Percentiles rank a stretch among this genome's conserved stretches.
These are phyloP conservation scores for Diaporthe citriasiana DNA, from an alignment of 2,329 filamentous ascomycete genomes.

Conservation along the genomic window DNA sequence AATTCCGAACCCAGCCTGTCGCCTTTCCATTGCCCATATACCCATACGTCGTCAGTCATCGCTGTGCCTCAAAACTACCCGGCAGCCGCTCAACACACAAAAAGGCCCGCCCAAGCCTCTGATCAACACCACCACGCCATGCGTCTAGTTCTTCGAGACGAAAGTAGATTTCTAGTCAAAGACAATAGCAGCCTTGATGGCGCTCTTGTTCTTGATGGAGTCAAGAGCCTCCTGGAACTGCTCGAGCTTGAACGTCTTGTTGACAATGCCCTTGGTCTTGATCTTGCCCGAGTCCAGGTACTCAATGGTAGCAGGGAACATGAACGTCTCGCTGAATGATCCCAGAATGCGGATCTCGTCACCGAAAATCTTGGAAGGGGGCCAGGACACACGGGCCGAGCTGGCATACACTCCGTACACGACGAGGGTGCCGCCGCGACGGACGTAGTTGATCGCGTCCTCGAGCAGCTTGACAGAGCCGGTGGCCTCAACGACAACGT, in stretches of 20 bases:
- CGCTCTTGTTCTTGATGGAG: slow-evolving; percentile 78
- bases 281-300: slow-evolving; percentile 72
- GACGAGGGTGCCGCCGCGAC: slow-evolving; percentile 72
- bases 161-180: slow-evolving; percentile 71
- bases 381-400: slow-evolving; percentile 74
- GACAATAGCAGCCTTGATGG: slow-evolving; percentile 81
- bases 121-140: slow-evolving; percentile 15
- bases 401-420: slow-evolving; percentile 71
- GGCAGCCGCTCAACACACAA: neutral
- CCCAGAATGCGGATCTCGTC: slow-evolving; percentile 80
- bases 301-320: slow-evolving; percentile 71
- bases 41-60: slow-evolving; percentile 17
- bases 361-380: slow-evolving; percentile 79
- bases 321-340: slow-evolving; percentile 81
- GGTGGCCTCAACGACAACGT: slow-evolving; percentile 79
- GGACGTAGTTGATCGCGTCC: slow-evolving; percentile 78
- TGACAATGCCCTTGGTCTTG: slow-evolving; percentile 77
- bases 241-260: slow-evolving; percentile 81
- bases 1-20: neutral
- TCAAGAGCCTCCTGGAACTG: slow-evolving; percentile 79
- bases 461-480: slow-evolving; percentile 78
- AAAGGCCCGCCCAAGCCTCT: neutral
- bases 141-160: slow-evolving; percentile 73
- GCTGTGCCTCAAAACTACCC: neutral
- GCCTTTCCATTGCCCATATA: slow-evolving; percentile 6